Conservation (phyloP, 345 rosid species). For the Rubroshorea leprosula region DNA sequence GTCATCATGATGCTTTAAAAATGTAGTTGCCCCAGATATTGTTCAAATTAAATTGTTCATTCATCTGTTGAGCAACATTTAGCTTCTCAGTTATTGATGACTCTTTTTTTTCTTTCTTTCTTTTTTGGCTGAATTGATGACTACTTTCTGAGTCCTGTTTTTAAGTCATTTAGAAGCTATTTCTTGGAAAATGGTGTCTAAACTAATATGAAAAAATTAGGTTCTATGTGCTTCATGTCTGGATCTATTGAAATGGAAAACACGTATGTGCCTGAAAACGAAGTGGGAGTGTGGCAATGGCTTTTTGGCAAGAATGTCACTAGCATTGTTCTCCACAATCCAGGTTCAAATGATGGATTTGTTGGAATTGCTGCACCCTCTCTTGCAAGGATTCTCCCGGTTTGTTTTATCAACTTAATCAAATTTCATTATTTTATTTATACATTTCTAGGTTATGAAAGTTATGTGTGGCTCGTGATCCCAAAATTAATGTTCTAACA, state of each 20-base stretch:
- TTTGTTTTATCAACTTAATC: constrained; percentile 34
- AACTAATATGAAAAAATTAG: constrained; percentile 28
- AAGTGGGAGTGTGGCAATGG: constrained; percentile 94
- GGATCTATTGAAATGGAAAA: constrained; percentile 91
- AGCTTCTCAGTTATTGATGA: no score
- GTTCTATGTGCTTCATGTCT: constrained; percentile 98
- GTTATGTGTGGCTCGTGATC: neutral
- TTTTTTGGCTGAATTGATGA: no score
- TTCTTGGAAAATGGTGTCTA: neutral
- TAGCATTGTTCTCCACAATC: constrained; percentile 62
- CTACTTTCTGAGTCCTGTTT: constrained; percentile 4
- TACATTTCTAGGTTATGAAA: neutral
- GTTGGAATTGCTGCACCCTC: constrained; percentile 94
- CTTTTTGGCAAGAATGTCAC: constrained; percentile 82
- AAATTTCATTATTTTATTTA: constrained; percentile 3
- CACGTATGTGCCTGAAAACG: constrained; percentile 75
- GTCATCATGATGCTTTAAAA: no score
- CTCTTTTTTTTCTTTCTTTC: no score
- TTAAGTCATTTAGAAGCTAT: neutral
- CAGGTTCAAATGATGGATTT: constrained; percentile 73
- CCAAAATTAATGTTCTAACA: constrained; percentile 7
- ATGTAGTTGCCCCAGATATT: no score
- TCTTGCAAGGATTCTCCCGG: constrained; percentile 94
- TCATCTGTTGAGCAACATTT: no score
- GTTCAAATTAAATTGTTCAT: no score